phyloP scores from a whole-genome alignment of 2,329 filamentous ascomycete genomes.

The Colletotrichum sansevieriae region DNA sequence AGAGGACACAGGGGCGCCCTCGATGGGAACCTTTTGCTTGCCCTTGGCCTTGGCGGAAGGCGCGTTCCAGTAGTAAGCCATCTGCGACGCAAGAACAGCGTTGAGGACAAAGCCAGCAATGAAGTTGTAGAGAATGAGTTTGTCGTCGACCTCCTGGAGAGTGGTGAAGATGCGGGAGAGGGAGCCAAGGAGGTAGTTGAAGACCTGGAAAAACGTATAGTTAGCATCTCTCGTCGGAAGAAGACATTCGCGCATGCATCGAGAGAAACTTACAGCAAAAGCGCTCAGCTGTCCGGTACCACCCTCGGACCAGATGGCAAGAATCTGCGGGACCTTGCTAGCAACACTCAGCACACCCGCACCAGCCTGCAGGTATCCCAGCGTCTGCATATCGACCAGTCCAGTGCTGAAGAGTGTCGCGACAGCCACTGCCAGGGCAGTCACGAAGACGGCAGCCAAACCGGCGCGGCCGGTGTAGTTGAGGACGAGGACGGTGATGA shows the following conservation, averaged over 20 bases:
- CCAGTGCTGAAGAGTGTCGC: slow-evolving; percentile 78
- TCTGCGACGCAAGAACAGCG: slow-evolving; percentile 85
- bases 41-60: slow-evolving; percentile 62
- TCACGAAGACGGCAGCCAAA: slow-evolving; percentile 82
- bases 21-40: slow-evolving; percentile 53
- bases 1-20: slow-evolving; percentile 40
- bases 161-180: slow-evolving; percentile 98
- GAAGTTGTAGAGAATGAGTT: slow-evolving; percentile 95
- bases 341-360: slow-evolving; percentile 86
- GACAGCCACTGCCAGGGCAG: slow-evolving; percentile 76
- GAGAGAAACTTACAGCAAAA: slow-evolving; percentile 81
- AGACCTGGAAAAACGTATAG: slow-evolving; percentile 72
- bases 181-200: slow-evolving; percentile 96
- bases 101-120: slow-evolving; percentile 93
- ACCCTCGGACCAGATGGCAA: slow-evolving; percentile 85
- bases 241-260: background rate
- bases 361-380: slow-evolving; percentile 85
- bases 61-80: slow-evolving; percentile 96
- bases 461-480: slow-evolving; percentile 80
- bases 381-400: slow-evolving; percentile 73
- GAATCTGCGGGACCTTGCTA: slow-evolving; percentile 94
- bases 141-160: slow-evolving; percentile 96
- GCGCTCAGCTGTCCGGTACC: slow-evolving; percentile 96
- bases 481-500: slow-evolving; percentile 88
- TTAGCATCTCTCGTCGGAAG: background rate